Base-by-base conservation (phyloP, 371 early-diverging fungal species). In the Saksenaea vasiformis region DNA sequence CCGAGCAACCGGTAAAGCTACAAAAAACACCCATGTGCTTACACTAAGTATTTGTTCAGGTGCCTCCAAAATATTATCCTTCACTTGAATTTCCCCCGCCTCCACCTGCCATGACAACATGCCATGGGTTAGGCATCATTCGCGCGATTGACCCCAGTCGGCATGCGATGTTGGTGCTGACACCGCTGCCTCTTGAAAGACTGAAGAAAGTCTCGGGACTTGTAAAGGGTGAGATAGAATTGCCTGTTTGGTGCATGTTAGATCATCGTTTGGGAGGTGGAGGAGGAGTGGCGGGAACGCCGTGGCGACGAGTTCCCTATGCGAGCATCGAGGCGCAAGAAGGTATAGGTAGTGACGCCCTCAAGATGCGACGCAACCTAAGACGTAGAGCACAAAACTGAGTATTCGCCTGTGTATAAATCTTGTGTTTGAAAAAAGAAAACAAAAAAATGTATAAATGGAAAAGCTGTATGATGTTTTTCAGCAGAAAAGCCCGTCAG, bases 81-180 rank as follows among this genome's bases (percentile, higher is more conserved):
- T 72, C 87, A 15, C 74, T 74, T 31, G 62, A 73, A 60, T 69
- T 67, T 56, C 65, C 84, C 41, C 79, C 80, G 56, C 86, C 87
- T 3, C 61, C 78, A 37, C 83, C 85, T n/a, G 64, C 64, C 41
- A 67, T 47, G 47, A 85, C 78, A 8, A 83, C 76, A 5, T 92
- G 92, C 66, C 70, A 86, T 58, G 95, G 95, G 1, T 67, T 90
- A 26, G 95, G 86, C 2, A 70, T 93, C 34, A 80, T 94, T 47
- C 86, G 95, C 22, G 78, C 87, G 0, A 87, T 93, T 58, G 91
- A 92, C 68, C 85, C 85, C 14, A 61, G 72, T 13, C 70, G 70
- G 5, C 85, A 82, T 53, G 69, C 78, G 17, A 76, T 92, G 10
- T 79, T 89, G 54, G 62, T 93, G n/a, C 39, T 90, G 15, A 86